A percentile compares a stretch with the other conserved stretches of the same genome.
Evolutionary conservation across 2,329 filamentous ascomycete species (phyloP).

Genomic region (Scedosporium minutisporum): DNA sequence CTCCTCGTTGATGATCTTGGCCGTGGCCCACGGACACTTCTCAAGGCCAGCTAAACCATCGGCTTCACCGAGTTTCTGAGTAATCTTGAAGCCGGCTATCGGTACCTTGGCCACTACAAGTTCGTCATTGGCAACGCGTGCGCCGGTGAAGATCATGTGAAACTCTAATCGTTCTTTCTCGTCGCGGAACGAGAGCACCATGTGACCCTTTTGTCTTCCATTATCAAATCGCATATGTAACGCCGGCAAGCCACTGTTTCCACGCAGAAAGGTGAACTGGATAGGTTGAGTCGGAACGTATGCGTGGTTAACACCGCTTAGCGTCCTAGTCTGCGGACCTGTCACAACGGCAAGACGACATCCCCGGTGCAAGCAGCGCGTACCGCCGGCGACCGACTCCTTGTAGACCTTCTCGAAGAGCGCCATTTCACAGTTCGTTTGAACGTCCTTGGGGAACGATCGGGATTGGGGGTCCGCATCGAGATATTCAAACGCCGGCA

Average conservation of each 20-base stretch:
- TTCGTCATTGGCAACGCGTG: constrained; percentile 58
- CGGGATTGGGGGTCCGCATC: constrained; percentile 61
- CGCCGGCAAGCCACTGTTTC: constrained; percentile 59
- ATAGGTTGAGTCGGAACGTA: constrained; percentile 58
- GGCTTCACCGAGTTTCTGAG: constrained; percentile 39
- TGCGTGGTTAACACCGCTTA: constrained; percentile 66
- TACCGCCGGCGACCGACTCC: constrained; percentile 62
- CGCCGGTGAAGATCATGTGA: constrained; percentile 64
- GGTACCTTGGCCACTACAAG: constrained; percentile 60
- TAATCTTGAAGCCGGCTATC: constrained; percentile 55
- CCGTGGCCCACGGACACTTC: constrained; percentile 53
- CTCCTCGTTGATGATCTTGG: constrained; percentile 64
- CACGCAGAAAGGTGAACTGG: constrained; percentile 67
- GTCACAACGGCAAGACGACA: constrained; percentile 73
- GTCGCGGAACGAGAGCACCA: constrained; percentile 70
- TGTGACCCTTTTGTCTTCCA: constrained; percentile 54
- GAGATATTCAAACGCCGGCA: constrained; percentile 73
- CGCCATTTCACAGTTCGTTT: constrained; percentile 60
- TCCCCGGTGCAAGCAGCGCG: constrained; percentile 64
- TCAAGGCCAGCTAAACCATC: constrained; percentile 41
- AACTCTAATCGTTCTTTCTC: constrained; percentile 60
- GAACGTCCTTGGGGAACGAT: constrained; percentile 65
- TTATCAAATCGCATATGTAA: constrained; percentile 64
- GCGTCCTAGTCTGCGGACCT: constrained; percentile 63
- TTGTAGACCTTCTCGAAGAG: constrained; percentile 64